Conservation (phyloP, 495 filamentous ascomycete species). For the Penicillium alfredii region DNA sequence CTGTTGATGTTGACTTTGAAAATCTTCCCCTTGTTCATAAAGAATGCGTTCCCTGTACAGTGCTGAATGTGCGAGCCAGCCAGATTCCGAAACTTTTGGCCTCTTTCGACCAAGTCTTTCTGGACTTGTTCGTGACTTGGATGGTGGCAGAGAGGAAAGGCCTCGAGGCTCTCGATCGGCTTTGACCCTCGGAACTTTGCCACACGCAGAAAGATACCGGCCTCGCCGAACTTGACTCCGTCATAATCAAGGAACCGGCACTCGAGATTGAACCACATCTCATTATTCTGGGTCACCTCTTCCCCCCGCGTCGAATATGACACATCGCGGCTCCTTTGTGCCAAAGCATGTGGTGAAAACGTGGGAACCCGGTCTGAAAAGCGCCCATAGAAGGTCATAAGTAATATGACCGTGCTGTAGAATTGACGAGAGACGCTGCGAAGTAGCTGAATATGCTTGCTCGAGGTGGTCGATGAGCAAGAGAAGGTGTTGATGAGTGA, state of each 20-base stretch:
- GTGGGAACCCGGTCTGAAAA: conserved; percentile 21
- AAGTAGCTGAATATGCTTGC: conserved; percentile 27
- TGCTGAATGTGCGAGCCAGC: conserved; percentile 16
- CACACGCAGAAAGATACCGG: conserved; percentile 16
- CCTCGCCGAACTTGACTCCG: conserved; percentile 20
- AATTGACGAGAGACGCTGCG: conserved; percentile 32
- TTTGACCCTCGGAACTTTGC: conserved; percentile 26
- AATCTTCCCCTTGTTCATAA: conserved; percentile 22
- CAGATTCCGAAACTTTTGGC: conserved; percentile 24
- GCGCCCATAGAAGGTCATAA: conserved; percentile 26
- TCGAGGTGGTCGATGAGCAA: conserved; percentile 38
- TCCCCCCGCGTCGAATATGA: conserved; percentile 67
- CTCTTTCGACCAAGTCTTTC: conserved; percentile 18
- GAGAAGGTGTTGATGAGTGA: conserved; percentile 24
- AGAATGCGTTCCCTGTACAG: conserved; percentile 22
- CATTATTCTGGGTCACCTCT: conserved; percentile 19
- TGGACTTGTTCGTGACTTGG: conserved; percentile 10
- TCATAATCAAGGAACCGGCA: conserved; percentile 31
- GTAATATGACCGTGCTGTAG: conserved; percentile 31
- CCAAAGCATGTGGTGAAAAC: conserved; percentile 33
- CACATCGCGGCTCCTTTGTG: conserved; percentile 36
- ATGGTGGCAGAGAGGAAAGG: conserved; percentile 25
- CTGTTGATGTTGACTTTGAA: conserved; percentile 21
- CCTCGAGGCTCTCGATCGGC: conserved; percentile 21
- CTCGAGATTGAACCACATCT: conserved; percentile 29